Percentiles rank a stretch among this genome's conserved stretches.
Conservation (phyloP, 371 early-diverging fungal species). For the Mortierella sp. region DNA sequence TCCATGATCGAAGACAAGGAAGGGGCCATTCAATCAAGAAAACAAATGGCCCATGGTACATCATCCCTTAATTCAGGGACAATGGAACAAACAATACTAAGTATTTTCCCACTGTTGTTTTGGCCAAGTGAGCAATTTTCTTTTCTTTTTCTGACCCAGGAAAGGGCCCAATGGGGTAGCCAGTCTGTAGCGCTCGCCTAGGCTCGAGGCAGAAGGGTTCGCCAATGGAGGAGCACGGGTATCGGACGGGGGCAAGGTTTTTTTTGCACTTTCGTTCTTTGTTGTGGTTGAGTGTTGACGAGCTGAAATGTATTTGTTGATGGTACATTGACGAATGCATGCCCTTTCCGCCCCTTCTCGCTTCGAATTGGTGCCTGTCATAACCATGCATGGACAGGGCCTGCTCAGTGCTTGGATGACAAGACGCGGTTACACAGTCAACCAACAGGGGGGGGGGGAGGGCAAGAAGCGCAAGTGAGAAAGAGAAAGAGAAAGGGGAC, state of each 20-base stretch:
- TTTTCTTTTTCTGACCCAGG: too few relatives aligned
- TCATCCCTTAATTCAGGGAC: slow-evolving; percentile 5
- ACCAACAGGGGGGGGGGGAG: background rate
- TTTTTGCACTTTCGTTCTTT: background rate
- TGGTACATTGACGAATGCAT: background rate
- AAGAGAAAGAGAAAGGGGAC: background rate
- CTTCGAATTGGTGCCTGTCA: background rate
- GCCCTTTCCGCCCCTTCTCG: background rate
- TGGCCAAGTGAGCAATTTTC: background rate
- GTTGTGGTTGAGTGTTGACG: too few relatives aligned
- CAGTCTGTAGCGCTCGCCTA: slow-evolving; percentile 11
- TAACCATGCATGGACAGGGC: slow-evolving; percentile 9
- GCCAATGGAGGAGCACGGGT: background rate
- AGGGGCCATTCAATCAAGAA: background rate
- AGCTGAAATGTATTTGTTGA: background rate
- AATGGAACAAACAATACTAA: background rate
- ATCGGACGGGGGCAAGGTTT: background rate
- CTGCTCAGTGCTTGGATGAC: slow-evolving; percentile 6
- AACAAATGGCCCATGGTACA: background rate
- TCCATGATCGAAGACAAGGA: background rate
- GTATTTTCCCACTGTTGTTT: slow-evolving; percentile 4
- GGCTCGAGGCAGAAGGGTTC: background rate
- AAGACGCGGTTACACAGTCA: slow-evolving; percentile 8
- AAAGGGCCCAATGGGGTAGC: background rate
- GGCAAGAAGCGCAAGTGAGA: background rate